Evolutionary conservation across 148 eudicot species (phyloP).

Genomic region (Dianthus caryophyllus): DNA sequence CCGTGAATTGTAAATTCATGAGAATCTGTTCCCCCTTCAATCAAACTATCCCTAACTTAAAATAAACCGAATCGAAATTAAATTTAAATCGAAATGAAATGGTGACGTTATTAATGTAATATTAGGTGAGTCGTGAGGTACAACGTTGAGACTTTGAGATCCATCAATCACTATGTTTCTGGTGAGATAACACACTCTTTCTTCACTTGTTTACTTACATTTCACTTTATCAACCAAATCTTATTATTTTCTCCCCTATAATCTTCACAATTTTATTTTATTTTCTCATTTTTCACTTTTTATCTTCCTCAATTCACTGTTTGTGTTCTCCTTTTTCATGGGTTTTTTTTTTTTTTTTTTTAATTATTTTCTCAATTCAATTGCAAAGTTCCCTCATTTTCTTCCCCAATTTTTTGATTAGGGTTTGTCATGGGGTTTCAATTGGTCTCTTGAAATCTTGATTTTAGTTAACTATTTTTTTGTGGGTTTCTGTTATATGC

Average conservation of each 20-base stretch:
- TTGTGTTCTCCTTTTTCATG: neutral
- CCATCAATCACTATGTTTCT: neutral
- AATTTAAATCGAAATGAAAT: no score
- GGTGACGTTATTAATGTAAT: no score
- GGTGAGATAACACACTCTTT: neutral
- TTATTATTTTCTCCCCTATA: neutral
- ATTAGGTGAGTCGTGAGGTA: no score
- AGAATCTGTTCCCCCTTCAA: no score
- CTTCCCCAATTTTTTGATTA: neutral
- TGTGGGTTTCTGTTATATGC: neutral
- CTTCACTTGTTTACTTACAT: neutral
- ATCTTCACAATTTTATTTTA: neutral
- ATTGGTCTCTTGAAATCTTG: neutral
- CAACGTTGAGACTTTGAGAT: no score
- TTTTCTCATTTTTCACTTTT: neutral
- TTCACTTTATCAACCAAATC: neutral
- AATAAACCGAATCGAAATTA: no score
- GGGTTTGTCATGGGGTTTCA: constrained; percentile 19
- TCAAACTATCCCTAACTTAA: no score
- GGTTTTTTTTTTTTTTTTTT: no score
- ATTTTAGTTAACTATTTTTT: constrained; percentile 8
- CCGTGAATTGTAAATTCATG: no score
- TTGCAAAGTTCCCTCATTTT: constrained; percentile 2
- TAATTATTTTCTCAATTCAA: neutral
- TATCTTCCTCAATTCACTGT: neutral